Evolutionary conservation across 2,329 filamentous ascomycete genomes (phyloP).

Genomic region (Fusarium scirpi): DNA sequence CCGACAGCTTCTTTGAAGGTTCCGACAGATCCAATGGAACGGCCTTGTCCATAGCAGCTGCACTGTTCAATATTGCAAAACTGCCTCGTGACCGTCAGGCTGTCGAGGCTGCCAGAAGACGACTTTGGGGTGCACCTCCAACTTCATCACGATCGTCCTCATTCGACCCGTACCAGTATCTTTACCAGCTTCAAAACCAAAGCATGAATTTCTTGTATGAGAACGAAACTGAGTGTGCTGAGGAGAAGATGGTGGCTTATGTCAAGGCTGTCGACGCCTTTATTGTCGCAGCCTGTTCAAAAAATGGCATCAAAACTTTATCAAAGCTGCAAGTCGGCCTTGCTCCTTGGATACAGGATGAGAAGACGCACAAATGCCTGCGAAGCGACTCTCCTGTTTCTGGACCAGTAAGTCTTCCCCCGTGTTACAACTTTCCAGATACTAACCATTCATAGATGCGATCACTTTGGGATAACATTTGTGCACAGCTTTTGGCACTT

Average conservation of each 20-base stretch:
- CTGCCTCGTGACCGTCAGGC: slow-evolving; percentile 71
- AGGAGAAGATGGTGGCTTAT: slow-evolving; percentile 57
- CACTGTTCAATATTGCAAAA: slow-evolving; percentile 60
- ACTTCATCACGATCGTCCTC: slow-evolving; percentile 55
- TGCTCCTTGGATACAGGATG: slow-evolving; percentile 73
- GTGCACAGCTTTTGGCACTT: slow-evolving; percentile 53
- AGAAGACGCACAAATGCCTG: slow-evolving; percentile 56
- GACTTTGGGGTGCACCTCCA: slow-evolving; percentile 68
- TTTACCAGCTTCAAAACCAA: slow-evolving; percentile 71
- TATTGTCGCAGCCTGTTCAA: slow-evolving; percentile 60
- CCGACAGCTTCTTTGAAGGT: slow-evolving; percentile 50
- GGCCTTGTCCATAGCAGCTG: slow-evolving; percentile 53
- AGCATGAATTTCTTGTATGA: slow-evolving; percentile 68
- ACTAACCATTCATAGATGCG: slow-evolving; percentile 58
- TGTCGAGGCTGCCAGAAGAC: slow-evolving; percentile 72
- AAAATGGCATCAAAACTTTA: slow-evolving; percentile 68
- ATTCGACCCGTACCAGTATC: slow-evolving; percentile 72
- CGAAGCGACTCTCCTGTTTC: slow-evolving; percentile 56
- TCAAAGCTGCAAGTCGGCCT: slow-evolving; percentile 72
- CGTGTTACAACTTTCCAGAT: background rate
- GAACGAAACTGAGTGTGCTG: slow-evolving; percentile 54
- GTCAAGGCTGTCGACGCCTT: slow-evolving; percentile 67
- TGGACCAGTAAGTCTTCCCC: slow-evolving; percentile 57
- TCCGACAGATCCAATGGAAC: slow-evolving; percentile 39
- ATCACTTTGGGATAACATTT: slow-evolving; percentile 64